Evolutionary conservation across 2,329 filamentous ascomycete genomes (phyloP).

Genomic region (Aspergillus tamarii): DNA sequence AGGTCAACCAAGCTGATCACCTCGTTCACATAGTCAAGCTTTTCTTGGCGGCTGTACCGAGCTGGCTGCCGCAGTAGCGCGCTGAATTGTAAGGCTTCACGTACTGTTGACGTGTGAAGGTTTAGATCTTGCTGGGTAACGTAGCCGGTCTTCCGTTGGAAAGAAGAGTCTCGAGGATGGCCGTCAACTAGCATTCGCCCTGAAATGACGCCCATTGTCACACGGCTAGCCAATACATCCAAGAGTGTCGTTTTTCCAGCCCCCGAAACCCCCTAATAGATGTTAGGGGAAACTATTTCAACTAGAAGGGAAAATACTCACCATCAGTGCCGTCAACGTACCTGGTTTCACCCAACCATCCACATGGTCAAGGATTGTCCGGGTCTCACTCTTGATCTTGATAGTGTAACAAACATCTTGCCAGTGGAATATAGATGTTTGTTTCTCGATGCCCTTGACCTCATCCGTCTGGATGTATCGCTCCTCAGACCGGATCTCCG

Average conservation of each 20-base stretch:
- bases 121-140: conserved; percentile 77
- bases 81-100: conserved; percentile 81
- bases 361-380: conserved; percentile 61
- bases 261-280: conserved; percentile 66
- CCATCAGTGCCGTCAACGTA: conserved; percentile 58
- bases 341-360: conserved; percentile 57
- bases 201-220: conserved; percentile 80
- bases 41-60: conserved; percentile 68
- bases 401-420: conserved; percentile 77
- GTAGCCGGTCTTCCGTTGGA: conserved; percentile 33
- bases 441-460: conserved; percentile 28
- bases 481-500: neutral
- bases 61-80: conserved; percentile 79
- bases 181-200: conserved; percentile 81
- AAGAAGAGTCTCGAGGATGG: conserved; percentile 60
- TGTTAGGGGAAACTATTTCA: too few relatives aligned
- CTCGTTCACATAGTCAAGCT: conserved; percentile 81
- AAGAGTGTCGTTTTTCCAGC: conserved; percentile 88
- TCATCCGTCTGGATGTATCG: too few relatives aligned
- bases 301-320: conserved; percentile 12
- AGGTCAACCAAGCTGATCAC: conserved; percentile 69
- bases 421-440: conserved; percentile 83
- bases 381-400: conserved; percentile 71
- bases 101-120: conserved; percentile 75
- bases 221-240: conserved; percentile 78